Percentiles rank a stretch among this genome's conserved stretches.
phyloP scores from a whole-genome alignment of 139 green algal species.

The Chlorella sp. region DNA sequence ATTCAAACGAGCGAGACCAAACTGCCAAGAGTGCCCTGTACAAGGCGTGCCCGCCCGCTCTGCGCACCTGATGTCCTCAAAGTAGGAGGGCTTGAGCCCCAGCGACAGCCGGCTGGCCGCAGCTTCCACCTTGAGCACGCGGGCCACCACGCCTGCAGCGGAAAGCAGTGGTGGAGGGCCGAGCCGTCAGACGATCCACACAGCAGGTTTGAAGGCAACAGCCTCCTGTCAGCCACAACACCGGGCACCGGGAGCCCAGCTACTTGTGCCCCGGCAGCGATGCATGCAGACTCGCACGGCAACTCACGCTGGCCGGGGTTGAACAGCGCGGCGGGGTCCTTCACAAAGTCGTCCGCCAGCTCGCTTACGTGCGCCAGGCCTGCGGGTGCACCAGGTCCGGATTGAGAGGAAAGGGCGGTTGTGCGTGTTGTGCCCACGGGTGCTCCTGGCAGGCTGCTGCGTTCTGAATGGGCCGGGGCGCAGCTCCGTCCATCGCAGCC shows the following conservation, averaged over 20 bases:
- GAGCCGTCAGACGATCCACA: no score
- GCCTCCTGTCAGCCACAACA: no score
- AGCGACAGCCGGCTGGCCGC: constrained; percentile 66
- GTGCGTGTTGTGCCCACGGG: no score
- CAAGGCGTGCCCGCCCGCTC: no score
- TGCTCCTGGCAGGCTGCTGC: no score
- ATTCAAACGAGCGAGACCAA: not conserved
- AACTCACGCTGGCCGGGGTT: constrained; percentile 54
- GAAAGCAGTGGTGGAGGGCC: not conserved
- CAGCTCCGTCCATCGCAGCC: no score
- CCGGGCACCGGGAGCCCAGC: no score
- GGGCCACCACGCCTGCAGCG: constrained; percentile 69
- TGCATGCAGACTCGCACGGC: no score
- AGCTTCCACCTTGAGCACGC: constrained; percentile 76
- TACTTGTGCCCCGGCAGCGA: no score
- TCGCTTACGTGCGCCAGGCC: constrained; percentile 86
- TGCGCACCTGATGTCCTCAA: constrained; percentile 42
- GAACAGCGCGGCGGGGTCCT: constrained; percentile 63
- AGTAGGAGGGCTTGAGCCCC: constrained; percentile 68
- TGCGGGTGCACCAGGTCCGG: no score
- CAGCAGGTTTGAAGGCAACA: no score
- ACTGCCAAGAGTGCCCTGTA: not conserved
- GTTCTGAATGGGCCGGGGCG: no score
- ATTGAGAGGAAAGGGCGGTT: not conserved
- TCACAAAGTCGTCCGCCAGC: constrained; percentile 76